phyloP scores from a whole-genome alignment of 768 basidiomycete genomes.

The Coprinopsis cinerea region DNA sequence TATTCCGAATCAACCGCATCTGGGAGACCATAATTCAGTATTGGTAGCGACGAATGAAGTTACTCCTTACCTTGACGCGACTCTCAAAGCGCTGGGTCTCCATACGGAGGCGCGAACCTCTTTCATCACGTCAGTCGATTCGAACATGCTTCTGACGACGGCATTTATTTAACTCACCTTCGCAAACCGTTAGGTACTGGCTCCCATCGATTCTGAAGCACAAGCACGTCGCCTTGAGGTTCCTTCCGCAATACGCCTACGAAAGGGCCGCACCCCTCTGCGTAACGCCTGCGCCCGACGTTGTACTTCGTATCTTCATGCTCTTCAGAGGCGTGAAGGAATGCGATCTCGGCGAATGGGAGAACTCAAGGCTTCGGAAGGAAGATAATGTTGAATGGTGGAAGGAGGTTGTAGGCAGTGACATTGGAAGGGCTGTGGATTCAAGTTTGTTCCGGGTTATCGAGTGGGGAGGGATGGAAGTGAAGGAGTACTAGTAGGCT shows the following conservation, averaged over 20 bases:
- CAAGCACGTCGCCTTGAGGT: constrained; percentile 36
- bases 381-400: constrained; percentile 22
- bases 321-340: constrained; percentile 33
- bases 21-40: constrained; percentile 23
- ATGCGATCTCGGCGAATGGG: constrained; percentile 22
- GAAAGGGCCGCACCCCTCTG: constrained; percentile 32
- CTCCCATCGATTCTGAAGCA: constrained; percentile 35
- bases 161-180: background rate
- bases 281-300: constrained; percentile 35
- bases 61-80: constrained; percentile 31
- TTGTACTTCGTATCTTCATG: constrained; percentile 43
- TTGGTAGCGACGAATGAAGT: constrained; percentile 24
- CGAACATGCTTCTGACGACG: background rate
- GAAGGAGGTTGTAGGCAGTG: constrained; percentile 29
- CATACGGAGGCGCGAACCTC: constrained; percentile 39
- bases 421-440: constrained; percentile 21
- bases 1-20: constrained; percentile 2
- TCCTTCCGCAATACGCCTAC: constrained; percentile 38
- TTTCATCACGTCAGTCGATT: constrained; percentile 36
- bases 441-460: constrained; percentile 30
- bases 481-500: constrained; percentile 12
- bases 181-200: constrained; percentile 30
- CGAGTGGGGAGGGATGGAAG: constrained; percentile 46
- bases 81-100: constrained; percentile 27
- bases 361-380: constrained; percentile 14